A percentile compares a stretch with the other conserved stretches of the same genome.
phyloP scores from a whole-genome alignment of 495 filamentous ascomycete species.

The Pseudevernia furfuracea region DNA sequence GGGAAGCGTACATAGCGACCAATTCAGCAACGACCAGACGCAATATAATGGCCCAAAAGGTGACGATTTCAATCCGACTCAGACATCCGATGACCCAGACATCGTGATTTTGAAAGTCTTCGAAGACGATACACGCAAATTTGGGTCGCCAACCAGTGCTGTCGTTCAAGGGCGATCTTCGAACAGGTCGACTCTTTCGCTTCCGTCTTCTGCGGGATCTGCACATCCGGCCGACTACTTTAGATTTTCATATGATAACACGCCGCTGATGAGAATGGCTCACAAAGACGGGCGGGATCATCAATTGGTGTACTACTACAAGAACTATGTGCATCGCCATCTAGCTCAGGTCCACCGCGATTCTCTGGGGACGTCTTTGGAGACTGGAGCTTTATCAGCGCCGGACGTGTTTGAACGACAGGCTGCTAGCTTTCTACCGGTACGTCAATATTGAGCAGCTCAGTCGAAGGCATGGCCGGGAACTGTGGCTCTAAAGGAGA shows the following conservation, averaged over 20 bases:
- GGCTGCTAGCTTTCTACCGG: conserved; percentile 45
- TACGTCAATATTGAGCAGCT: conserved; percentile 28
- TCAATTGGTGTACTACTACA: conserved; percentile 23
- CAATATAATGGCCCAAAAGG: background rate
- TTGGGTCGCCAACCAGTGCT: conserved; percentile 19
- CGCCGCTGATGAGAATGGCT: conserved; percentile 22
- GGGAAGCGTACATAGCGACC: background rate
- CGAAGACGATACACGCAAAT: conserved; percentile 38
- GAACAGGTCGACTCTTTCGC: conserved; percentile 10
- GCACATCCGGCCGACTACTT: conserved; percentile 18
- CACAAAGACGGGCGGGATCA: conserved; percentile 22
- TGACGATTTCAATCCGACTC: background rate
- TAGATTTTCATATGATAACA: conserved; percentile 18
- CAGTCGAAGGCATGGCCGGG: background rate
- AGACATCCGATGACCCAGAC: conserved; percentile 18
- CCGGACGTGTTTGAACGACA: conserved; percentile 42
- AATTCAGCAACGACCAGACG: conserved; percentile 5
- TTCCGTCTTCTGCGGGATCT: conserved; percentile 9
- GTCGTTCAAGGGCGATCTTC: conserved; percentile 10
- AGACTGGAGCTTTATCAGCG: conserved; percentile 20
- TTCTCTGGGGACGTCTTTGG: conserved; percentile 20
- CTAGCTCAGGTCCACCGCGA: conserved; percentile 27
- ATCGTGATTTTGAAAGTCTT: conserved; percentile 31
- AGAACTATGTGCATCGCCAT: conserved; percentile 23
- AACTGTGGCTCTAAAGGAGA: background rate